phyloP scores from a whole-genome alignment of 2,329 filamentous ascomycete genomes.

The Penicillium sp. region DNA sequence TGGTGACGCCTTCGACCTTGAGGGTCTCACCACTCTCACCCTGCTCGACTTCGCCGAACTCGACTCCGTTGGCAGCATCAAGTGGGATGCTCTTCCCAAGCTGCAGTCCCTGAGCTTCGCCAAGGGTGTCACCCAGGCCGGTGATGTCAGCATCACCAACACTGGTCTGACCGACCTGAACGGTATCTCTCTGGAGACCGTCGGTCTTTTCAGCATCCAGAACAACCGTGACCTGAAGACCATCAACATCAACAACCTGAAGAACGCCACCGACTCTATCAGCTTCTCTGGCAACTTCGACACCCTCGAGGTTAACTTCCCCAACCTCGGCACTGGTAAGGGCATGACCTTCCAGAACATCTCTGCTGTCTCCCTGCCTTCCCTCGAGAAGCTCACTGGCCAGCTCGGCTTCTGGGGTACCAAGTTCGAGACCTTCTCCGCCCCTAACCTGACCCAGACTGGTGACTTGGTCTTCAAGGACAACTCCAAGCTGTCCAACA shows the following conservation, averaged over 20 bases:
- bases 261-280: slow-evolving; percentile 70
- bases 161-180: slow-evolving; percentile 77
- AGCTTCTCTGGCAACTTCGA: slow-evolving; percentile 79
- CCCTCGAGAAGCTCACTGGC: slow-evolving; percentile 71
- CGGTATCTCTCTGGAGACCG: slow-evolving; percentile 77
- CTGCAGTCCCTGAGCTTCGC: slow-evolving; percentile 63
- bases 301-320: slow-evolving; percentile 70
- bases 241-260: slow-evolving; percentile 73
- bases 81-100: slow-evolving; percentile 70
- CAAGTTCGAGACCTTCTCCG: slow-evolving; percentile 49
- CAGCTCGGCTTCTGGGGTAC: slow-evolving; percentile 85
- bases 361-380: slow-evolving; percentile 71
- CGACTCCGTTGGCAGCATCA: slow-evolving; percentile 65
- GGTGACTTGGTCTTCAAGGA: slow-evolving; percentile 59
- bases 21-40: slow-evolving; percentile 68
- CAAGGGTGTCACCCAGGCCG: slow-evolving; percentile 67
- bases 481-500: slow-evolving; percentile 66
- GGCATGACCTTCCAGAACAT: slow-evolving; percentile 84
- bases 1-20: slow-evolving; percentile 68
- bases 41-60: slow-evolving; percentile 69
- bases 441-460: slow-evolving; percentile 49
- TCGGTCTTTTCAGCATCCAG: slow-evolving; percentile 76
- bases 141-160: slow-evolving; percentile 75
- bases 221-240: slow-evolving; percentile 82
- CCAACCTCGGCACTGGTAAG: slow-evolving; percentile 74